Percentiles rank a stretch among this genome's conserved stretches.
Evolutionary conservation across 805 yeast genomes (phyloP).

Genomic region (Candida tallmaniae): DNA sequence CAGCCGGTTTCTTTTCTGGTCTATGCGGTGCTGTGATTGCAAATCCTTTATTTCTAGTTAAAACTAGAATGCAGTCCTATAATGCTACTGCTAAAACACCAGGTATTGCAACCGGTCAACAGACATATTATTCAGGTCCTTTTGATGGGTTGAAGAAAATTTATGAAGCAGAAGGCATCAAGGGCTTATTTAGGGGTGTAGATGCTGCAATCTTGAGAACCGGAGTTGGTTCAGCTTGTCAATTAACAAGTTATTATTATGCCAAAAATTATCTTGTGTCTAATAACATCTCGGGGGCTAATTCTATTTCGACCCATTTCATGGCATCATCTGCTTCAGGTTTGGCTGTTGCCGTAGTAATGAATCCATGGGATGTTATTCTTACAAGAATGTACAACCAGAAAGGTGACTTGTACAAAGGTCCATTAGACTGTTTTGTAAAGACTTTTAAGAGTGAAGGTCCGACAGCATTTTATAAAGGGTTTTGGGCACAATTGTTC

Average conservation of each 20-base stretch:
- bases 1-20: slow-evolving; percentile 81
- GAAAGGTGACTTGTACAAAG: slow-evolving; percentile 78
- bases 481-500: slow-evolving; percentile 87
- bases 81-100: slow-evolving; percentile 1
- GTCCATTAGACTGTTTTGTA: slow-evolving; percentile 82
- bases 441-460: slow-evolving; percentile 87
- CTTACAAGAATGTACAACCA: slow-evolving; percentile 95
- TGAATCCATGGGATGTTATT: slow-evolving; percentile 98
- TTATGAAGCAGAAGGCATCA: slow-evolving; percentile 62
- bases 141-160: slow-evolving; percentile 65
- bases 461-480: slow-evolving; percentile 83
- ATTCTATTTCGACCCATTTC: slow-evolving; percentile 63
- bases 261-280: slow-evolving; percentile 61
- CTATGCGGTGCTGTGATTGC: slow-evolving; percentile 85
- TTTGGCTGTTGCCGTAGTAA: slow-evolving; percentile 85
- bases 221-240: slow-evolving; percentile 94
- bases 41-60: slow-evolving; percentile 87
- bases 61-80: slow-evolving; percentile 95
- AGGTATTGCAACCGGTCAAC: slow-evolving; percentile 64
- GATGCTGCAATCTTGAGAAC: slow-evolving; percentile 94
- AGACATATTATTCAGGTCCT: slow-evolving; percentile 75
- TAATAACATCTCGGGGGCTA: slow-evolving; percentile 51
- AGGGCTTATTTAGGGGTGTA: slow-evolving; percentile 83
- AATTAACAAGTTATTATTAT: slow-evolving; percentile 82
- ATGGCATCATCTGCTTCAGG: slow-evolving; percentile 77